Base-by-base conservation (phyloP, 2,329 filamentous ascomycete genomes). In the Stachybotrys chlorohalonatus region DNA sequence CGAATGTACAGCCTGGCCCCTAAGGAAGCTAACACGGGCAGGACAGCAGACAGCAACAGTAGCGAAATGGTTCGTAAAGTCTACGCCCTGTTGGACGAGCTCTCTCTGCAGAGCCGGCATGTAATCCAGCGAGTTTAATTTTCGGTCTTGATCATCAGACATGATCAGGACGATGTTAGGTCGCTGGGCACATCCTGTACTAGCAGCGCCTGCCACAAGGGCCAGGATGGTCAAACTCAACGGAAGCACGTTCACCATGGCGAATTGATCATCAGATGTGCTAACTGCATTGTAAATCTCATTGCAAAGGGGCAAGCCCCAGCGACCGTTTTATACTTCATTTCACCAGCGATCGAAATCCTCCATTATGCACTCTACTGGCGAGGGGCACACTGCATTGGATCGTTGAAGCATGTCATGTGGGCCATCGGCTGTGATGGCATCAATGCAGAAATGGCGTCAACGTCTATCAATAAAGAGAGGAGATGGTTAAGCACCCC, bases 121-220 rank as follows among this genome's bases (percentile, higher is more conserved):
- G 58, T 83, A 84, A 1, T 76, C 70, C 5, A 84, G 58, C 0
- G 81, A 85, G 47, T 79, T 69, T 60, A 86, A 70, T 55, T 80
- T 75, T 6, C 81, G 66, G 59, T 85, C 82, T 59, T 85, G 83
- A 58, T 86, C 83, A 56, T 86, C 83, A 0, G 81, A 82, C 36
- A 85, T 70, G 56, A 86, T 78, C 60, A 85, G 82, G 31, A 86
- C 68, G 52, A 85, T 78, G 58, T 85, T 85, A 0, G 76, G 73
- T 36, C 31, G 39, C 45, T 31, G 31, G 24, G 42, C 7, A 8
- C 49, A 42, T 13, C 13, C 36, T 9, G 36, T 42, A 13, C 36
- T 13, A 13, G 36, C 36, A 13, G 6, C 36, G 36, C 36, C 36
- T 2, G 36, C 36, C 36, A 13, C 36, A 42, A 42, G 36, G 36